phyloP scores from a whole-genome alignment of 257 asterid species.

The Cynanchum wilfordii region DNA sequence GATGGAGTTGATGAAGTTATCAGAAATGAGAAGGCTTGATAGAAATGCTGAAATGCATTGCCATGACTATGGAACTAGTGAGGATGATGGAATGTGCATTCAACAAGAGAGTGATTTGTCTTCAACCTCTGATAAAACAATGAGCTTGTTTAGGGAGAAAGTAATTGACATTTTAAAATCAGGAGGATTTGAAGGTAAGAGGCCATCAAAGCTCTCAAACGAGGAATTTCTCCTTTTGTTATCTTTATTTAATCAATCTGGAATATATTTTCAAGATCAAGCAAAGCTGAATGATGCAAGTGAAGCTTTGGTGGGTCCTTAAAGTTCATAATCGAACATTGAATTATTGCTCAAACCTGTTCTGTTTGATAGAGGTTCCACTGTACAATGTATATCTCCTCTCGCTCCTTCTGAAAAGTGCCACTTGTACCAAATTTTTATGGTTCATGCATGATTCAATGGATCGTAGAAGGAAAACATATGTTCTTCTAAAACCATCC shows the following conservation, averaged over 20 bases:
- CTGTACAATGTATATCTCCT: background rate
- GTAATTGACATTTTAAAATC: slow-evolving; percentile 38
- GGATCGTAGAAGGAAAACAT: background rate
- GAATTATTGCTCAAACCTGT: background rate
- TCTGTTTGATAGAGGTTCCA: background rate
- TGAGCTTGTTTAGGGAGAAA: slow-evolving; percentile 43
- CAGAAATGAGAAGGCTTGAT: slow-evolving; percentile 17
- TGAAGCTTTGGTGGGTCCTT: slow-evolving; percentile 20
- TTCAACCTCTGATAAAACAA: slow-evolving; percentile 13
- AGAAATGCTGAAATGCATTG: slow-evolving; percentile 11
- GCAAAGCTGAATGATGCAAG: slow-evolving; percentile 22
- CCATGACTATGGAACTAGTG: slow-evolving; percentile 18
- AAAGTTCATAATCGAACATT: background rate
- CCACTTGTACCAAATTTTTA: background rate
- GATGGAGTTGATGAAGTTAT: slow-evolving; percentile 57
- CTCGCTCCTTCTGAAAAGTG: slow-evolving; percentile 1
- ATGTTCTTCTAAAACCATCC: background rate
- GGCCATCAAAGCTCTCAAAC: slow-evolving; percentile 72
- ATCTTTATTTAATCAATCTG: slow-evolving; percentile 56
- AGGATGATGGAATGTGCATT: slow-evolving; percentile 22
- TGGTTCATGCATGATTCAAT: background rate
- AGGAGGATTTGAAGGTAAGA: slow-evolving; percentile 61
- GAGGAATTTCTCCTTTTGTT: slow-evolving; percentile 54
- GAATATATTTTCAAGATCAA: slow-evolving; percentile 56
- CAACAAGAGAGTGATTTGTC: slow-evolving; percentile 15